A percentile compares a stretch with the other conserved stretches of the same genome.
phyloP scores from a whole-genome alignment of 139 green algal species.

The Tetradesmus lagerheimii region DNA sequence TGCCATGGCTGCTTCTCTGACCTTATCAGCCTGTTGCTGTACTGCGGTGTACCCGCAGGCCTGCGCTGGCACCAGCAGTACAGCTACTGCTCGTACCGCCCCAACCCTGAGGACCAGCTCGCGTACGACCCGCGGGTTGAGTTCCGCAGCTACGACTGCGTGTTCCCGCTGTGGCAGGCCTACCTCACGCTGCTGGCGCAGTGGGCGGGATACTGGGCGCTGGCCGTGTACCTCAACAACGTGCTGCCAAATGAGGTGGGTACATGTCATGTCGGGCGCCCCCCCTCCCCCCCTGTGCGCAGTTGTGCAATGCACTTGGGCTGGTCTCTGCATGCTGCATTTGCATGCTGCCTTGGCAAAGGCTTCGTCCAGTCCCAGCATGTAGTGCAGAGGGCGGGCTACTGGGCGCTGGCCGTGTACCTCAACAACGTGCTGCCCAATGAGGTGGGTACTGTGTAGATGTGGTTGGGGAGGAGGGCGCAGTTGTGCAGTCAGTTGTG shows the following conservation, averaged over 20 bases:
- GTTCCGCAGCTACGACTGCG: conserved; percentile 80
- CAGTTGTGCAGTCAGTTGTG: no score
- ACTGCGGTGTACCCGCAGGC: conserved; percentile 46
- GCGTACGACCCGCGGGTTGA: conserved; percentile 49
- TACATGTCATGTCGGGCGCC: no score
- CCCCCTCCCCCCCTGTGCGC: no score
- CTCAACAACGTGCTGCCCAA: conserved; percentile 94
- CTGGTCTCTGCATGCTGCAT: no score
- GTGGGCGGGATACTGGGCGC: conserved; percentile 76
- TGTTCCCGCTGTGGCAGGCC: conserved; percentile 68
- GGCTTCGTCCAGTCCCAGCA: no score
- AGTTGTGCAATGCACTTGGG: no score
- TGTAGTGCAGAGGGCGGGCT: no score
- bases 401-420: conserved; percentile 91
- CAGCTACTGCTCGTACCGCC: conserved; percentile 72
- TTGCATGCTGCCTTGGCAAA: no score
- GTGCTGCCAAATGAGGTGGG: conserved; percentile 87
- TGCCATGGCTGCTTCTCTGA: background rate
- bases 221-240: conserved; percentile 94
- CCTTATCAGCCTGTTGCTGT: background rate
- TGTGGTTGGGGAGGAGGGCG: no score
- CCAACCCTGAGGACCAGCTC: conserved; percentile 44
- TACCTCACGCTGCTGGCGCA: conserved; percentile 60
- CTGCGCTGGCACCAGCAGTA: conserved; percentile 62
- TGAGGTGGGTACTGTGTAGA: no score